These are phyloP conservation scores for Gossypium schwendimanii DNA, from an alignment of 441 rosid genomes.

Conservation along the genomic window DNA sequence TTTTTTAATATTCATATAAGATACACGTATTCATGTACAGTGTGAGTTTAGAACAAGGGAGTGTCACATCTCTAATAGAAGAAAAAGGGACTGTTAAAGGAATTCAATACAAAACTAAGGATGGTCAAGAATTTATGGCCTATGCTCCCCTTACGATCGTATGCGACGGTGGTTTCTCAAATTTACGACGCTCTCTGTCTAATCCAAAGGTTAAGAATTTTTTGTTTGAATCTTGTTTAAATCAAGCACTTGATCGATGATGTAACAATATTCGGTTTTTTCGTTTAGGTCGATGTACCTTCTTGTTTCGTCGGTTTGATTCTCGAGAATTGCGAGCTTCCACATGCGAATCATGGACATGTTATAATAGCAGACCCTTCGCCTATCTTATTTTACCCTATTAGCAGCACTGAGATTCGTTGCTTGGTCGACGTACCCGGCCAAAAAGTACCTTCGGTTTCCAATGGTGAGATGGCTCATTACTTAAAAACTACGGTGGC, in stretches of 20 bases:
- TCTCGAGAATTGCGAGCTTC: conserved; percentile 16
- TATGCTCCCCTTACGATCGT: conserved; percentile 18
- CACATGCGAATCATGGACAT: conserved; percentile 14
- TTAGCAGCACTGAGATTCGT: conserved; percentile 22
- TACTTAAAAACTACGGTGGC: conserved; percentile 18
- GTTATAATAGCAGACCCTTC: conserved; percentile 20
- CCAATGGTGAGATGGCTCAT: conserved; percentile 22
- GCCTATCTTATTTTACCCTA: conserved; percentile 20
- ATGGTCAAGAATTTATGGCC: neutral
- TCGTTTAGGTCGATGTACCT: conserved; percentile 16
- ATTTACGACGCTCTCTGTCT: conserved; percentile 12
- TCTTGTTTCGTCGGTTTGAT: conserved; percentile 18
- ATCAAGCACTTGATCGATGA: neutral
- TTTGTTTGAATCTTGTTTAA: neutral
- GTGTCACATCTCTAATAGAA: conserved; percentile 16
- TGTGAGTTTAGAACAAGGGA: conserved; percentile 12
- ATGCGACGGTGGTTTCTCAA: conserved; percentile 16
- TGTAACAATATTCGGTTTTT: neutral
- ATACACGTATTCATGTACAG: neutral
- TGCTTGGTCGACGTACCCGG: conserved; percentile 22
- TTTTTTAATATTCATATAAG: neutral
- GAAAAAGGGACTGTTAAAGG: conserved; percentile 15
- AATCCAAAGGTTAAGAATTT: conserved; percentile 8
- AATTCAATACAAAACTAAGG: conserved; percentile 10
- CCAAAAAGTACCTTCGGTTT: conserved; percentile 20